Evolutionary conservation across 1,139 yeast species (phyloP).

Genomic region (Kodamaea anthophila): DNA sequence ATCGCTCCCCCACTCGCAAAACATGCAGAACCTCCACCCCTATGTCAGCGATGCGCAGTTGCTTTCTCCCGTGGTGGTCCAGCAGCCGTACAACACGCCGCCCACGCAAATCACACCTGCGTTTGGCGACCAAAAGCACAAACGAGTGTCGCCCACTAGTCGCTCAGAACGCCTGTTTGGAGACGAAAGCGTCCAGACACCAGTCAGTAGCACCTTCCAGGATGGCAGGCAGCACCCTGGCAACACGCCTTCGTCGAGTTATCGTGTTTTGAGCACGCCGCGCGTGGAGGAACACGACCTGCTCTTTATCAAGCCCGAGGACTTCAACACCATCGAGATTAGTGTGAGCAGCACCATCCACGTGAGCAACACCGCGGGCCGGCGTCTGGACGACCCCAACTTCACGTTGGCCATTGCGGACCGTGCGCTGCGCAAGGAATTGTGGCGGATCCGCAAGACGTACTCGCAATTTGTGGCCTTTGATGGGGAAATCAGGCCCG

Average conservation of each 20-base stretch:
- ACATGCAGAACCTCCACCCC: too few species aligned
- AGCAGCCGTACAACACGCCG: constrained; percentile 1
- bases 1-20: too few species aligned
- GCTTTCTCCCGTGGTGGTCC: neutral
- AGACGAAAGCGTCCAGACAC: constrained; percentile 1
- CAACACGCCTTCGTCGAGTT: constrained; percentile 1
- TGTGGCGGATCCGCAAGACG: constrained; percentile 68
- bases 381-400: constrained; percentile 48
- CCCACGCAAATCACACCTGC: constrained; percentile 1
- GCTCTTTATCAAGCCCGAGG: constrained; percentile 61
- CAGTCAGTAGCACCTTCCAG: constrained; percentile 1
- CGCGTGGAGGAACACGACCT: constrained; percentile 18
- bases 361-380: constrained; percentile 24
- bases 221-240: neutral
- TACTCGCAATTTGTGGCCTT: constrained; percentile 49
- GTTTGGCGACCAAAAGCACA: neutral
- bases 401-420: constrained; percentile 61
- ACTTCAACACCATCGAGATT: constrained; percentile 56
- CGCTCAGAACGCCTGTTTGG: constrained; percentile 1
- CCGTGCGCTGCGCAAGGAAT: constrained; percentile 51
- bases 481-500: constrained; percentile 51
- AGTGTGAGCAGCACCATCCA: constrained; percentile 54
- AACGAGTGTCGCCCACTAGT: neutral
- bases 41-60: neutral
- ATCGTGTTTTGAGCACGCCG: constrained; percentile 2